A percentile compares a stretch with the other conserved stretches of the same genome.
phyloP scores from a whole-genome alignment of 352 stramenopile genomes.

The Phytophthora europaea region DNA sequence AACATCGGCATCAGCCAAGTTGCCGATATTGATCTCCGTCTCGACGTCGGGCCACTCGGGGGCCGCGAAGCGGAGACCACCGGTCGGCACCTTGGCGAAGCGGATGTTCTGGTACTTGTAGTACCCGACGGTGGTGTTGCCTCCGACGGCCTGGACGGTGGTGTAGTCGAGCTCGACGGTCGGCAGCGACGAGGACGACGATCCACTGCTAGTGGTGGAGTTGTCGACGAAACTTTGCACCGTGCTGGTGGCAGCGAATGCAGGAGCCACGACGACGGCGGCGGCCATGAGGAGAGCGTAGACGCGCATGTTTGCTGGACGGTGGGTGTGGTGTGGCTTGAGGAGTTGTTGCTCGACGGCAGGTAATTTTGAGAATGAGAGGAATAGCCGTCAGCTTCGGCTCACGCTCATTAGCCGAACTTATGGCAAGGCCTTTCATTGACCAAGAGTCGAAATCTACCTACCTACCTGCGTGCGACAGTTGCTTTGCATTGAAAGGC shows the following conservation, averaged over 20 bases:
- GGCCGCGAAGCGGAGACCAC: constrained; percentile 35
- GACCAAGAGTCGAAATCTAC: no score
- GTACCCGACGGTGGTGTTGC: constrained; percentile 40
- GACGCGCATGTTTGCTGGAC: constrained; percentile 12
- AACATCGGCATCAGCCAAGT: constrained; percentile 33
- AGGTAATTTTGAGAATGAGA: constrained; percentile 9
- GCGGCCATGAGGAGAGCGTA: constrained; percentile 22
- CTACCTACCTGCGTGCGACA: no score
- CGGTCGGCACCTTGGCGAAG: constrained; percentile 35
- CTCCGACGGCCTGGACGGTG: constrained; percentile 30
- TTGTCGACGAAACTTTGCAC: constrained; percentile 3
- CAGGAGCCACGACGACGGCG: constrained; percentile 1
- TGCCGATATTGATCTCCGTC: constrained; percentile 36
- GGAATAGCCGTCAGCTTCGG: no score
- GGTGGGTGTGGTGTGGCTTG: no score
- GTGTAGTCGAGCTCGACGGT: constrained; percentile 39
- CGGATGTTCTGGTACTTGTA: constrained; percentile 52
- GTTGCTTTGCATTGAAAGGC: no score
- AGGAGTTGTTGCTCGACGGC: background rate
- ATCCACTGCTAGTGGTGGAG: constrained; percentile 5
- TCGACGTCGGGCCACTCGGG: constrained; percentile 30
- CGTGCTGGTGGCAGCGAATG: constrained; percentile 12
- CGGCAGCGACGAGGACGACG: constrained; percentile 18
- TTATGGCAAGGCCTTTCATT: no score
- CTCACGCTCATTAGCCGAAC: no score